A percentile compares a stretch with the other conserved stretches of the same genome.
Evolutionary conservation across 2,329 filamentous ascomycete genomes (phyloP).

Genomic region (Diplodia scrobiculata): DNA sequence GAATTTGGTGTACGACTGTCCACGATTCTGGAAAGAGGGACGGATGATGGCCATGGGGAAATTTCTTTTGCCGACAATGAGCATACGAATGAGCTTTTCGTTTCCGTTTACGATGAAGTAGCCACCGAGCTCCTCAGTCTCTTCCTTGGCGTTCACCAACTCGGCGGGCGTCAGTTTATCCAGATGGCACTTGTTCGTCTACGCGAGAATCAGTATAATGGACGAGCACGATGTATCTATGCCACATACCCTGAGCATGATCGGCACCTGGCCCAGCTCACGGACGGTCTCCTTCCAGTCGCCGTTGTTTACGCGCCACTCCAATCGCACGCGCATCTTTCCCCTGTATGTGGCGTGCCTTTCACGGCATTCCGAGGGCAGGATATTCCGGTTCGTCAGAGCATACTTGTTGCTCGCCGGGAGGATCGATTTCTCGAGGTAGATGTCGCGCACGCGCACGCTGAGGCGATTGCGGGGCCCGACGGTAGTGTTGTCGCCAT

Average conservation of each 20-base stretch:
- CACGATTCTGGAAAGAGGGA: constrained; percentile 85
- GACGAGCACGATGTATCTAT: not conserved
- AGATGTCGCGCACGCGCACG: constrained; percentile 77
- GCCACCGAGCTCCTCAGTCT: constrained; percentile 91
- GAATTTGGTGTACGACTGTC: constrained; percentile 81
- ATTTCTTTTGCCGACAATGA: constrained; percentile 87
- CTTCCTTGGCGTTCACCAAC: constrained; percentile 85
- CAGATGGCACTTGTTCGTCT: constrained; percentile 90
- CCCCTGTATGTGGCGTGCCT: constrained; percentile 89
- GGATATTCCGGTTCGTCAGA: constrained; percentile 75
- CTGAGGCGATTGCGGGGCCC: constrained; percentile 71
- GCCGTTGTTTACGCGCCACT: constrained; percentile 84
- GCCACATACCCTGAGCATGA: constrained; percentile 80
- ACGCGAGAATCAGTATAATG: constrained; percentile 34
- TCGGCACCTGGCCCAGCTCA: constrained; percentile 84
- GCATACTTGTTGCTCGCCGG: constrained; percentile 82
- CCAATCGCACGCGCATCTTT: constrained; percentile 77
- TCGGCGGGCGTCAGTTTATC: constrained; percentile 80
- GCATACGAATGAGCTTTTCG: constrained; percentile 91
- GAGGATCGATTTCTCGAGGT: constrained; percentile 77
- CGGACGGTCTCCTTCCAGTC: constrained; percentile 79
- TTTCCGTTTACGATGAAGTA: constrained; percentile 98
- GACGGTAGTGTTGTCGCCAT: constrained; percentile 69
- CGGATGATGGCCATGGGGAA: constrained; percentile 93
- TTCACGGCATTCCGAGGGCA: constrained; percentile 91